Conservation (phyloP, 306 rosid genomes). For the Dryas octopetala region DNA sequence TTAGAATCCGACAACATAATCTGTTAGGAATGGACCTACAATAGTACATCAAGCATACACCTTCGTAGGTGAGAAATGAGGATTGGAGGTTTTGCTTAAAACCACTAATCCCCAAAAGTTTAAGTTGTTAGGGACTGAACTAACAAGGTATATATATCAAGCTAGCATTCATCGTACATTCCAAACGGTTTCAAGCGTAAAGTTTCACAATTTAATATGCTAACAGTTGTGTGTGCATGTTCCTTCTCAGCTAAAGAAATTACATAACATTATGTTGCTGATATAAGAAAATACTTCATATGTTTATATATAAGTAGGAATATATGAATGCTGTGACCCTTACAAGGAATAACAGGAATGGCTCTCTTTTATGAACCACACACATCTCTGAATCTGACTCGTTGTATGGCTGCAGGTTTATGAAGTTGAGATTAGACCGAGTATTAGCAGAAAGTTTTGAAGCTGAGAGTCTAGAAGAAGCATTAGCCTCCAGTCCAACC, state of each 20-base stretch:
- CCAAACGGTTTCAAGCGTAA: not conserved
- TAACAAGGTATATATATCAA: not conserved
- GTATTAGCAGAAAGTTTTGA: slow-evolving; percentile 75
- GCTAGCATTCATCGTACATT: not conserved
- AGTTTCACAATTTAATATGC: not conserved
- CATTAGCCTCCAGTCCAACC: slow-evolving; percentile 79
- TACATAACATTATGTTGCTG: not conserved
- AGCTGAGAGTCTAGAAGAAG: slow-evolving; percentile 74
- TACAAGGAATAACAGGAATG: not conserved
- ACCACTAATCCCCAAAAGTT: not conserved
- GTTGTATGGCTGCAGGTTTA: slow-evolving; percentile 63
- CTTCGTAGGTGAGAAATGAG: not conserved
- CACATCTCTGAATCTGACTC: slow-evolving; percentile 11
- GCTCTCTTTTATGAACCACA: not conserved
- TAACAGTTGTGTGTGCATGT: no score
- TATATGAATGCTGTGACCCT: not conserved
- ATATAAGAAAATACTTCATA: not conserved
- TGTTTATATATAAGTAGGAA: not conserved
- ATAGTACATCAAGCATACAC: not conserved
- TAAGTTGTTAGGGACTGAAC: not conserved
- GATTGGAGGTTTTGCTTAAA: not conserved
- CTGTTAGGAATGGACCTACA: not conserved
- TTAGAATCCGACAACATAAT: not conserved
- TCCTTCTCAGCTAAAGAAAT: not conserved
- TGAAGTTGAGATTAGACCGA: slow-evolving; percentile 97